A percentile compares a stretch with the other conserved stretches of the same genome.
These are phyloP conservation scores for Catharanthus roseus DNA, from an alignment of 257 asterid species.

Conservation along the genomic window DNA sequence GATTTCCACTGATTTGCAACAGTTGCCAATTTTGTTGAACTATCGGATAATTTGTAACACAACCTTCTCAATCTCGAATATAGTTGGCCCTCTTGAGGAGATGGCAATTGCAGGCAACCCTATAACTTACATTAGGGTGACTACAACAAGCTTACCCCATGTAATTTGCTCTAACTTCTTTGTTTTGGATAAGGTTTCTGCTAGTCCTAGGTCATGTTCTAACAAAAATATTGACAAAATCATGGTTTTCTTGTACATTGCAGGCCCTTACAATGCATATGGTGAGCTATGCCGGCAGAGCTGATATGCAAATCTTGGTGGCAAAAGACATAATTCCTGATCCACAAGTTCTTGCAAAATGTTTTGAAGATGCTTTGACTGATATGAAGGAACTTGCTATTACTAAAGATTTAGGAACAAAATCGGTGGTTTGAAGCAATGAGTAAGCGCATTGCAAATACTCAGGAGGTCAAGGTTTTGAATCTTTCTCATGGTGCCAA, in stretches of 20 bases:
- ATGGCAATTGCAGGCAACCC: conserved; percentile 45
- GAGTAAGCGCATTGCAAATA: too few species aligned
- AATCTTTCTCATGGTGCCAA: too few species aligned
- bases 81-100: conserved; percentile 61
- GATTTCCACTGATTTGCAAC: conserved; percentile 5
- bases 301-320: conserved; percentile 70
- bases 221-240: too few species aligned
- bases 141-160: conserved; percentile 59
- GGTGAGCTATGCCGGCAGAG: conserved; percentile 73
- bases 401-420: conserved; percentile 8
- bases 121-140: conserved; percentile 44
- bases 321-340: conserved; percentile 70
- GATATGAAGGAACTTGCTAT: conserved; percentile 56
- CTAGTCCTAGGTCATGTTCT: not conserved
- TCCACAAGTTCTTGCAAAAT: conserved; percentile 56
- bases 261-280: conserved; percentile 77
- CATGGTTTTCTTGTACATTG: not conserved
- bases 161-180: conserved; percentile 24
- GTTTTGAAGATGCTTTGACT: conserved; percentile 55
- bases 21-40: conserved; percentile 55
- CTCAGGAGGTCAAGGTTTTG: too few species aligned
- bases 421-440: too few species aligned
- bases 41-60: conserved; percentile 61
- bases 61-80: conserved; percentile 63
- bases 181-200: not conserved